Evolutionary conservation across 208 protist genomes (phyloP), one percentile per base, ranked within the genome.

Genomic region (Angomonas desouzai): DNA sequence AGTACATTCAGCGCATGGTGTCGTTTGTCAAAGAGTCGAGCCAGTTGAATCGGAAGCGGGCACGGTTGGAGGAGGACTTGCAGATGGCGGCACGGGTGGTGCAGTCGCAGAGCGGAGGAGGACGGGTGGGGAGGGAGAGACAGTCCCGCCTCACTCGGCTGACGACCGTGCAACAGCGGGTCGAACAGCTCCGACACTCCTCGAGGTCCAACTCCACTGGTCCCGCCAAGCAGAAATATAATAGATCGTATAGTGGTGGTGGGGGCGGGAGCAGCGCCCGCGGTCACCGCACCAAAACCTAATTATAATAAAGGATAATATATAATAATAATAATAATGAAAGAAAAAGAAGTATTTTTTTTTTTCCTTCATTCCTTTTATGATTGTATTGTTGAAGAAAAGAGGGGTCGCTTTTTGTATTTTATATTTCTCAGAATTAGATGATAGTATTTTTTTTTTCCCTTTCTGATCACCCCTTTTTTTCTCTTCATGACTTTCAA

Each of bases 91-190:
- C 82, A n/a, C 71, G 63, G 3, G 72, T 83, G 62, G 88, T 85
- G 13, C 84, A 87, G 56, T 57, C 66, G 48, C 68, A 64, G 38
- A 89, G 80, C 23, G 77, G 89, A 48, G 74, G 53, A 28, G 72
- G 80, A 60, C 76, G 83, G 33, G 60, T 66, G 9, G 78, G 87
- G 48, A 76, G 84, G 1, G 77, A 89, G 67, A 81, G 84, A 18
- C 84, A 80, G 33, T 83, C 81, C 36, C 72, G 72, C 53, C 62
- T 91, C 11, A 83, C 81, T 32, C 81, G 76, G 0, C 61, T 91
- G 60, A 81, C 77, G 45, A 64, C 80, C 51, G 68, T 86, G 67
- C 77, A 91, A 72, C 79, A 86, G 64, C 78, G 79, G 22, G 82
- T 91, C 2, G 70, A 87, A 22, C 70, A 82, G 18, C 68, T 89